Percentiles rank a stretch among this genome's conserved stretches.
These are phyloP conservation scores for Quercus lobata DNA, from an alignment of 331 rosid species.

Conservation along the genomic window DNA sequence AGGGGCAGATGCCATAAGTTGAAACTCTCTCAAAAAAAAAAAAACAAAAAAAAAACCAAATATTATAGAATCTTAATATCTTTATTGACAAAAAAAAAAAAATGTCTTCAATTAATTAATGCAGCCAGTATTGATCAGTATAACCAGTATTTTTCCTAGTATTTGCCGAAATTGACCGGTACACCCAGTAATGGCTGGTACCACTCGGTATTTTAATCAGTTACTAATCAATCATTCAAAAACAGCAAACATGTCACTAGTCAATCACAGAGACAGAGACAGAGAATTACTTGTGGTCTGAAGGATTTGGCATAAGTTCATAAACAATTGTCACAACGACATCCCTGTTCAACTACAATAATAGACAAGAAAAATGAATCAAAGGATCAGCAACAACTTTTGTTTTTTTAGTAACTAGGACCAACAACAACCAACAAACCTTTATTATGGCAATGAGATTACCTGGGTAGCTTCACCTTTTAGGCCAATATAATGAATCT, in stretches of 20 bases:
- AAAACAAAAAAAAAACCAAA: too few species aligned
- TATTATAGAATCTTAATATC: too few species aligned
- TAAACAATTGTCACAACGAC: constrained; percentile 86
- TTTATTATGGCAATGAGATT: constrained; percentile 17
- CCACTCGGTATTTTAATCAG: too few species aligned
- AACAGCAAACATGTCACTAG: not conserved
- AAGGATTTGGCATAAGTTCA: constrained; percentile 93
- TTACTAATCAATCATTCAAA: not conserved
- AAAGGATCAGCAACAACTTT: not conserved
- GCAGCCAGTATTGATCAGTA: too few species aligned
- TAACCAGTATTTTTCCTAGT: too few species aligned
- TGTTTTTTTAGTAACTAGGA: not conserved
- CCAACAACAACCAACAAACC: constrained; percentile 5
- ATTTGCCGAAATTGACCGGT: too few species aligned
- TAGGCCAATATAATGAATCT: constrained; percentile 89
- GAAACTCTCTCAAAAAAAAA: too few species aligned
- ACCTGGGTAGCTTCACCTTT: constrained; percentile 99
- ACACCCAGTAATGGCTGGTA: too few species aligned
- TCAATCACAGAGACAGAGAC: not conserved
- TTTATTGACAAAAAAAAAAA: too few species aligned
- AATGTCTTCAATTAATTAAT: too few species aligned
- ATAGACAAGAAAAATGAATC: constrained; percentile 8
- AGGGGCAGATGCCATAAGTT: too few species aligned
- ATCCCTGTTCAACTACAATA: constrained; percentile 77
- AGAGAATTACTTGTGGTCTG: constrained; percentile 89